Evolutionary conservation across 352 stramenopile species (phyloP), one percentile per base, ranked within the genome.

Genomic region (Phytopythium kandeliae): DNA sequence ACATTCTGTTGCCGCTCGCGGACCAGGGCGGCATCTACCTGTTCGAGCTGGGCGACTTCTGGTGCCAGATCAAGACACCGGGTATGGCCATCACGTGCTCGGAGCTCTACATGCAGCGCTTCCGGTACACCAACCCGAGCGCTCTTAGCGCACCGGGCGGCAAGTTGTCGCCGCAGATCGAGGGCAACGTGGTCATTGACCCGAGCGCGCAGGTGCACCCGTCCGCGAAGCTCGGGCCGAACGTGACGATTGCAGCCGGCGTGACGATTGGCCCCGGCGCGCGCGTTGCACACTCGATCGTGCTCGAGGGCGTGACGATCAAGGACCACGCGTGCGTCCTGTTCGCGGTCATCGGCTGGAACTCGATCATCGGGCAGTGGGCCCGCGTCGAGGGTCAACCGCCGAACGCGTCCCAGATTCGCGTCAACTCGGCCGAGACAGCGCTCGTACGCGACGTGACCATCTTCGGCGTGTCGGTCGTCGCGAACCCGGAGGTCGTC

Each of bases 81-180:
- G 85, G 85, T 17, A 94, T 94, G 85, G 83, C 85, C 11, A 80
- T 95, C 54, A 95, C 85, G 61, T 95, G 85, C 58, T 95, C 85
- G 10, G 85, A 94, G 66, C 70, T 95, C 11, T 95, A 94, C 64
- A 95, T 95, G 83, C 85, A 95, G 51, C 85, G 85, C 24, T 95
- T 94, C 62, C 85, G 85, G 25, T 93, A 92, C 64, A 92, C 83
- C 24, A 92, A 94, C 57, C 83, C 83, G n/a, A 91, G 68, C 26
- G 76, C 81, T 9, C 50, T 95, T 49, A 92, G 83, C 48, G 61
- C 69, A 13, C 92, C 77, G 15, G 85, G 85, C 13, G 85, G 85
- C 2, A 95, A 95, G 53, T 47, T 92, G 11, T 87, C 80, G 1
- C 85, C 85, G 2, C 80, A 84, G 33, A 93, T 95, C 53, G 85